These are phyloP conservation scores for Starmera dryadoides DNA, from an alignment of 805 yeast genomes.

Conservation along the genomic window DNA sequence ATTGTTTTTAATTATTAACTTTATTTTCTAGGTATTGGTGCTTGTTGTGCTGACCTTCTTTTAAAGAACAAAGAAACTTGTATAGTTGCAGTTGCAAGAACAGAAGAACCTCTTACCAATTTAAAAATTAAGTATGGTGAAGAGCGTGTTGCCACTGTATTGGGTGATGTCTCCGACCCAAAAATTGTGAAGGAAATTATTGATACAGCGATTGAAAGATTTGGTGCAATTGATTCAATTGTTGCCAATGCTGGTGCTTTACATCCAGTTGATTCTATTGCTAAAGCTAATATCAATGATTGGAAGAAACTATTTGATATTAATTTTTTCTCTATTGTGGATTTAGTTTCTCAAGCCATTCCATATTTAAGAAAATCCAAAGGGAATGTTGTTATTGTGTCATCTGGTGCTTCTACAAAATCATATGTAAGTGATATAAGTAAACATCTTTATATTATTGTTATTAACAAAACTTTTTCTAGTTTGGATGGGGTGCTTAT, in stretches of 20 bases:
- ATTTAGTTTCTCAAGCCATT: conserved; percentile 44
- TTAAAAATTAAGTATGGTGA: conserved; percentile 38
- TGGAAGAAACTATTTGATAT: conserved; percentile 69
- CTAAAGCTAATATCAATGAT: conserved; percentile 39
- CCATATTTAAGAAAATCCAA: conserved; percentile 48
- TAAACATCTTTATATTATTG: conserved; percentile 4
- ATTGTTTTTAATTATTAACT: too few species aligned
- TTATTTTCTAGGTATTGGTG: conserved; percentile 90
- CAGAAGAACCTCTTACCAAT: conserved; percentile 37
- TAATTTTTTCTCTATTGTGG: conserved; percentile 71
- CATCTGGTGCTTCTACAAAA: conserved; percentile 79
- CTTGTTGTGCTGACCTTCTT: conserved; percentile 56
- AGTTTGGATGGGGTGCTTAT: conserved; percentile 84
- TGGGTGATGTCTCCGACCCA: conserved; percentile 54
- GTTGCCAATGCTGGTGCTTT: conserved; percentile 80
- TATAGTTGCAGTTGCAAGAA: conserved; percentile 70
- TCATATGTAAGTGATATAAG: conserved; percentile 39
- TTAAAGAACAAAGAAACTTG: conserved; percentile 25
- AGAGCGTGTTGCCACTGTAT: conserved; percentile 41
- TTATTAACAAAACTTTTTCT: too few species aligned
- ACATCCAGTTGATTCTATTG: conserved; percentile 62
- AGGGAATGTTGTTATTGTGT: conserved; percentile 72
- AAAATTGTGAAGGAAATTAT: conserved; percentile 31
- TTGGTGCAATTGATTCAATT: conserved; percentile 55
- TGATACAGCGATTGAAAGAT: conserved; percentile 34